Evolutionary conservation across 805 yeast genomes (phyloP), one percentile per base, ranked within the genome.

Genomic region (Candida ulmi): DNA sequence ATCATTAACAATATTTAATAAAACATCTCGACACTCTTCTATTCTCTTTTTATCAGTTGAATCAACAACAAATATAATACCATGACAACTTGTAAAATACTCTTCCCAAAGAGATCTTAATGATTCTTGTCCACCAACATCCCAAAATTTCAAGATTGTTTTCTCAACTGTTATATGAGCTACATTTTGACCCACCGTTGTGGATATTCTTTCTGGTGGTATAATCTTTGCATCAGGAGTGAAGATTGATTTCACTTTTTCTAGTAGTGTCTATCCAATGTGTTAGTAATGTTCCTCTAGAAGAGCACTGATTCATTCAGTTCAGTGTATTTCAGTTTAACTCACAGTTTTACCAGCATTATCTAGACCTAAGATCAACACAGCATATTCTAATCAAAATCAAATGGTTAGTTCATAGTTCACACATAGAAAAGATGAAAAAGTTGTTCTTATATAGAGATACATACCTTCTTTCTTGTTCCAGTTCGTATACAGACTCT

Each of bases 131-230:
- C 99, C 99, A 11, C 98, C 98, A 30, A 91, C 79, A 60, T 91
- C 99, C 98, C 98, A 91, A 53, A 93, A 77, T 55, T 88, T 90
- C 40, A 93, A 66, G 37, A 52, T 47, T 23, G 55, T 54, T 12
- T 54, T 54, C 41, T 70, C 67, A 43, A 69, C 48, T 44, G 58
- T 41, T 54, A 77, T 50, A 35, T 62, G 55, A 41, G 67, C 62
- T 49, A 69, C 85, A 57, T 93, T 93, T 58, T 93, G 99, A 4
- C 99, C 99, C 34, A 91, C 95, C 0, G 99, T 91, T 2, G 99
- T 97, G 23, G 84, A 68, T 15, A 88, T 88, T 42, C 87, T 68
- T 39, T 76, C 79, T 17, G 78, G 68, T 3, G 75, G 72, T 6
- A 65, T 53, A 38, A 62, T 65, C 39, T 69, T 74, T 24, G 73